These are phyloP conservation scores for Tagetes erecta DNA, from an alignment of 129 eudicot genomes.

Conservation along the genomic window DNA sequence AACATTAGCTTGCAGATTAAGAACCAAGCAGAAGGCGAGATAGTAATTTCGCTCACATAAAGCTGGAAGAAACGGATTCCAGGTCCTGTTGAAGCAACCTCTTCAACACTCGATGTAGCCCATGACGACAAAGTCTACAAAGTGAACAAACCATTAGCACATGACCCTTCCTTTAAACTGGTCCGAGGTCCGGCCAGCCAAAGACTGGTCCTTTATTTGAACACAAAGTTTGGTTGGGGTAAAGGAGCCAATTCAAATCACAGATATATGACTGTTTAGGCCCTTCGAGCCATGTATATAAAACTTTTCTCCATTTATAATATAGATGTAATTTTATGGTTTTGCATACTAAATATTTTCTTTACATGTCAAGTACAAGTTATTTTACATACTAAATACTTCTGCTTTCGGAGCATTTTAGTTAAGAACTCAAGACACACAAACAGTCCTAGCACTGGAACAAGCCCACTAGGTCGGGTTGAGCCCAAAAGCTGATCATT, in stretches of 20 bases:
- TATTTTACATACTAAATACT: too few species aligned
- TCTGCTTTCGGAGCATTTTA: neutral
- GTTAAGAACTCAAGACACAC: neutral
- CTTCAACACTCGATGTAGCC: conserved; percentile 49
- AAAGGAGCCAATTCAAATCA: neutral
- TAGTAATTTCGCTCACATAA: conserved; percentile 57
- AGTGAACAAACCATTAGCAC: conserved; percentile 6
- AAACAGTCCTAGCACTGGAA: neutral
- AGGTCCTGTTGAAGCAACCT: conserved; percentile 66
- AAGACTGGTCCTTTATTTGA: neutral
- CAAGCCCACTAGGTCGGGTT: neutral
- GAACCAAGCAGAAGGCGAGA: neutral
- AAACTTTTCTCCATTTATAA: too few species aligned
- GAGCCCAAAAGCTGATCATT: neutral
- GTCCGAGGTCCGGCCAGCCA: neutral
- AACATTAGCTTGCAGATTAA: conserved; percentile 6
- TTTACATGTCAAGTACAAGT: too few species aligned
- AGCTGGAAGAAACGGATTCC: conserved; percentile 98
- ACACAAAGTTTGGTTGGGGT: neutral
- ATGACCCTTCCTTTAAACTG: neutral
- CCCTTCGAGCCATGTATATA: neutral
- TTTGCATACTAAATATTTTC: too few species aligned
- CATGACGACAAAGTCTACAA: conserved; percentile 44
- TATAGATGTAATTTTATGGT: too few species aligned
- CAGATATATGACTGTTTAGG: neutral